These are phyloP conservation scores for Pseudocercospora vitis DNA, from an alignment of 2,329 filamentous ascomycete genomes.

Conservation along the genomic window DNA sequence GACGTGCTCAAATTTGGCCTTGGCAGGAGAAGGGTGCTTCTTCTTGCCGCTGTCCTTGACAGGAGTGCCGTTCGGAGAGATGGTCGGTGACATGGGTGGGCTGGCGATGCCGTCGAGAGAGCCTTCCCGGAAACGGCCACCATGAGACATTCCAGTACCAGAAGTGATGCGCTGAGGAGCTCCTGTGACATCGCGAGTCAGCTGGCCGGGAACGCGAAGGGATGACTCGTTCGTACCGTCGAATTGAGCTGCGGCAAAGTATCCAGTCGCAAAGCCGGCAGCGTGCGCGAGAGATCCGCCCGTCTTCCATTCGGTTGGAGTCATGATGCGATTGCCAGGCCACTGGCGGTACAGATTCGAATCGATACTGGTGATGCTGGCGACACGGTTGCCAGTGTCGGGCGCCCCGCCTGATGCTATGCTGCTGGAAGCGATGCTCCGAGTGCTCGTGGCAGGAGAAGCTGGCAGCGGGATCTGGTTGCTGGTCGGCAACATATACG, in stretches of 20 bases:
- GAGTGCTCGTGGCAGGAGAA: slow-evolving; percentile 21
- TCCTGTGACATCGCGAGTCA: slow-evolving; percentile 18
- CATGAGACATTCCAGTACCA: slow-evolving; percentile 10
- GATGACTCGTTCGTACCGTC: slow-evolving; percentile 33
- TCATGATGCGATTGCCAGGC: slow-evolving; percentile 34
- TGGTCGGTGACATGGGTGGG: slow-evolving; percentile 25
- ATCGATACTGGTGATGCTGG: slow-evolving; percentile 33
- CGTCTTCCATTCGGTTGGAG: slow-evolving; percentile 37
- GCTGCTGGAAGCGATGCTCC: slow-evolving; percentile 23
- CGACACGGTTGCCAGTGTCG: slow-evolving; percentile 26
- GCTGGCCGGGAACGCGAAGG: slow-evolving; percentile 16
- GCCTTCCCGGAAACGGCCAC: slow-evolving; percentile 30
- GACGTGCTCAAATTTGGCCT: slow-evolving; percentile 49
- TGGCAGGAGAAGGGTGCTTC: slow-evolving; percentile 44
- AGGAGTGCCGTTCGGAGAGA: slow-evolving; percentile 27
- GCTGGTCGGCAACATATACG: slow-evolving; percentile 4
- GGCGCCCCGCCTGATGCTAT: slow-evolving; percentile 21
- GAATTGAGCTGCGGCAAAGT: slow-evolving; percentile 37
- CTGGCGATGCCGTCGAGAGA: slow-evolving; percentile 31
- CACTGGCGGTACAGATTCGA: slow-evolving; percentile 29
- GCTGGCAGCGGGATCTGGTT: slow-evolving; percentile 12
- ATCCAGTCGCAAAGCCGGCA: slow-evolving; percentile 35
- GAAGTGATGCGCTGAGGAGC: slow-evolving; percentile 20
- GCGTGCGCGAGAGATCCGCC: slow-evolving; percentile 34
- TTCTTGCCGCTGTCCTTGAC: slow-evolving; percentile 24